Conservation (phyloP, 2,329 filamentous ascomycete species). For the Cryphonectria radicalis region DNA sequence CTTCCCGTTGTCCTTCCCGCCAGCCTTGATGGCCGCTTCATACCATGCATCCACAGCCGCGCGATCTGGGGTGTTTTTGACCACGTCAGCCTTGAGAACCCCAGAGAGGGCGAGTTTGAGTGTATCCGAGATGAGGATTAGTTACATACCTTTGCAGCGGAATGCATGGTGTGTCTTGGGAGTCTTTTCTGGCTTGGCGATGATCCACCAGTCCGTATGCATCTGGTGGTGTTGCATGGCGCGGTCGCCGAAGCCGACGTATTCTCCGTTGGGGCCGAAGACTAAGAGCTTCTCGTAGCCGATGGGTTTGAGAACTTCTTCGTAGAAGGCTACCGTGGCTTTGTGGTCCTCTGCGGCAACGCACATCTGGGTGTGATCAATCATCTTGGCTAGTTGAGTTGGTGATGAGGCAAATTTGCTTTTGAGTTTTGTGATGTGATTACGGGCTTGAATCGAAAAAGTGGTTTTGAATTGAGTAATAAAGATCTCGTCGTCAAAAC, state of each 20-base stretch:
- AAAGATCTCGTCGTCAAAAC: neutral
- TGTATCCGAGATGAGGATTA: neutral
- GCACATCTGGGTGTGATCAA: conserved; percentile 42
- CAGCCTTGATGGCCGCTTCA: conserved; percentile 46
- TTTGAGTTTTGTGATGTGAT: neutral
- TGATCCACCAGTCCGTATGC: conserved; percentile 40
- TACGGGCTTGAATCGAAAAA: neutral
- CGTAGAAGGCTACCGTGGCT: conserved; percentile 41
- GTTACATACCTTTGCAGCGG: conserved; percentile 36
- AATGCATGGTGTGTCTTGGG: conserved; percentile 39
- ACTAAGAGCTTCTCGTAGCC: conserved; percentile 40
- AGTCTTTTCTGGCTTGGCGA: conserved; percentile 22
- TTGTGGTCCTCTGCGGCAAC: conserved; percentile 38
- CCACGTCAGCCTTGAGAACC: neutral
- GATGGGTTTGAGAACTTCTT: conserved; percentile 41
- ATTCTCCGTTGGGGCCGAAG: conserved; percentile 34
- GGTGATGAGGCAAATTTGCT: neutral
- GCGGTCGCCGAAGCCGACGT: conserved; percentile 37
- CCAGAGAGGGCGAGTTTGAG: neutral
- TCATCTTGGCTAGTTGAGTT: conserved; percentile 26
- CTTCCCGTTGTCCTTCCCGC: conserved; percentile 53
- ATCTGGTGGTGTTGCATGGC: conserved; percentile 22
- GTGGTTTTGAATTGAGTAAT: neutral
- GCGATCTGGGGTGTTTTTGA: conserved; percentile 38
- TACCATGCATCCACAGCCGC: conserved; percentile 51